A percentile compares a stretch with the other conserved stretches of the same genome.
phyloP scores from a whole-genome alignment of 164 flowering plant species.

The Tetrastigma voinierianum region DNA sequence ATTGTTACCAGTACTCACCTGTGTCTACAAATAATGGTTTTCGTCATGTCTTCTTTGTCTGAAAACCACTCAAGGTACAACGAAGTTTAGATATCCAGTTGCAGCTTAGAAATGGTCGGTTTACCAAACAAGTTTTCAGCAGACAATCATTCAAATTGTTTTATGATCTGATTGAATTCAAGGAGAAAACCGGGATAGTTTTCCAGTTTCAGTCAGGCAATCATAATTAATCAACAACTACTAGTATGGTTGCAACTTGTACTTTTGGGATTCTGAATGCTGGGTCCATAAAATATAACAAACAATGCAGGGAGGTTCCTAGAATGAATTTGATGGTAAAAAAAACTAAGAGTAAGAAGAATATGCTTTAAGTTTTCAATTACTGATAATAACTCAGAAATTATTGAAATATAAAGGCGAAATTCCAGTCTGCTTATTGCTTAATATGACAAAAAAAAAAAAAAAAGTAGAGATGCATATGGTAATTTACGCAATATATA shows the following conservation, averaged over 20 bases:
- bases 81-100: neutral
- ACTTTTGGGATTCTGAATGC: neutral
- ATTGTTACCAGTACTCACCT: too few species aligned
- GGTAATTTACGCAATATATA: too few species aligned
- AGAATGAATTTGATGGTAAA: neutral
- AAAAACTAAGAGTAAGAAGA: neutral
- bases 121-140: neutral
- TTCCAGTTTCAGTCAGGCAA: neutral
- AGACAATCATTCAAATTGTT: neutral
- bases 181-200: neutral
- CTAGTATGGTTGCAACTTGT: neutral
- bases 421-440: too few species aligned
- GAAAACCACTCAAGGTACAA: neutral
- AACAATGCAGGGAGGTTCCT: neutral
- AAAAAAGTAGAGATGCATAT: neutral
- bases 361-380: too few species aligned
- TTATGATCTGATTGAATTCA: neutral
- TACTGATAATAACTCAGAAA: too few species aligned
- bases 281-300: neutral
- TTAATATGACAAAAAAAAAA: neutral
- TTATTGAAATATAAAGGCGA: too few species aligned
- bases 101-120: neutral
- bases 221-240: neutral
- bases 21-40: too few species aligned
- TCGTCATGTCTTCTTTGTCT: too few species aligned